A percentile compares a stretch with the other conserved stretches of the same genome.
Conservation (phyloP, 108 stramenopile species). For the Aurantiochytrium sp. region DNA sequence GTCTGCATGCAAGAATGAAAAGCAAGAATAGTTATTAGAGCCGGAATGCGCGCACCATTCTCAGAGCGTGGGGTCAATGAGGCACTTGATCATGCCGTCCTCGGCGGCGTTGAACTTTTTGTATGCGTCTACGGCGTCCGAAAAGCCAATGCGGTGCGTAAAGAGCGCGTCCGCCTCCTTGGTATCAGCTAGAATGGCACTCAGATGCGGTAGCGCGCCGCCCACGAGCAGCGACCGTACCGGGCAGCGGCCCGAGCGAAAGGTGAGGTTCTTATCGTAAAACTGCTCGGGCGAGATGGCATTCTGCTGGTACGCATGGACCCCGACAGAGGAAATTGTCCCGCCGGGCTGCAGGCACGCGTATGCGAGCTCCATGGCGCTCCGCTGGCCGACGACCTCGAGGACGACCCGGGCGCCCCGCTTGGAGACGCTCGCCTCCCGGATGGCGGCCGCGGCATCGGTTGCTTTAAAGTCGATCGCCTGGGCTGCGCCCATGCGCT, state of each 20-base stretch:
- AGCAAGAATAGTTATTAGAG: no score
- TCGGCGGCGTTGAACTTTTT: not conserved
- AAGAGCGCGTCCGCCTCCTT: not conserved
- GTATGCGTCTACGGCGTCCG: not conserved
- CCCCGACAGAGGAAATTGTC: not conserved
- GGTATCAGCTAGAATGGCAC: not conserved
- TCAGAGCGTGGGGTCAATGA: not conserved
- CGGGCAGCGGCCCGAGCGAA: constrained; percentile 13
- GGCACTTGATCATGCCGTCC: constrained; percentile 20
- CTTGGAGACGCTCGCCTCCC: not conserved
- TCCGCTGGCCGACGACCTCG: constrained; percentile 24
- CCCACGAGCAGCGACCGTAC: not conserved
- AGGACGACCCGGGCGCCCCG: not conserved
- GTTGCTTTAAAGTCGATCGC: not conserved
- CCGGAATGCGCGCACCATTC: not conserved
- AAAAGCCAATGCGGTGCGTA: not conserved
- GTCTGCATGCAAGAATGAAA: no score
- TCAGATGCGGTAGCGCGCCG: not conserved
- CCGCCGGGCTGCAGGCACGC: not conserved
- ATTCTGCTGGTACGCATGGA: not conserved
- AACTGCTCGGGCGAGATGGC: not conserved
- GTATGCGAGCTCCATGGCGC: not conserved
- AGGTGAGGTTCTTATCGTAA: constrained; percentile 29
- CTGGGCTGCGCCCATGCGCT: not conserved
- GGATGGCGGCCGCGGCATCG: not conserved